Conservation (phyloP, 2,329 filamentous ascomycete genomes). For the Trichophyton benhamiae region DNA sequence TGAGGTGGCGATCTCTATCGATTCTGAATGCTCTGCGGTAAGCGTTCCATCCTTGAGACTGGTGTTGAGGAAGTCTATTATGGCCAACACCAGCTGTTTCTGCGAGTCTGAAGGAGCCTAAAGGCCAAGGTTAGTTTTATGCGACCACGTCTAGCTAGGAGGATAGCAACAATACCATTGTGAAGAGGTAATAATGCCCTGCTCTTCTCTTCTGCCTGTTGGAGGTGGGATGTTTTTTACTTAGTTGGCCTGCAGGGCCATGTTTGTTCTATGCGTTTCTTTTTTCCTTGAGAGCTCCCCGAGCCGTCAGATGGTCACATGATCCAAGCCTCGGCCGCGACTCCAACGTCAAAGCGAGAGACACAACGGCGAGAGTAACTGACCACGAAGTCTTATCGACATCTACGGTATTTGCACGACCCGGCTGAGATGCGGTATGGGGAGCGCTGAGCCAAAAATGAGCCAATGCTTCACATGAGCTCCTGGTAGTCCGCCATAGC, state of each 20-base stretch:
- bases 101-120: slow-evolving; percentile 42
- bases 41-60: slow-evolving; percentile 83
- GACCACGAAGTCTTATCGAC: neutral
- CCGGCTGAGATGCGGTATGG: slow-evolving; percentile 11
- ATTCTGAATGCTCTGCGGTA: slow-evolving; percentile 76
- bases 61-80: slow-evolving; percentile 84
- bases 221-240: neutral
- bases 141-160: neutral
- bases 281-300: neutral
- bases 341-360: neutral
- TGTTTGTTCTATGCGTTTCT: too few relatives aligned
- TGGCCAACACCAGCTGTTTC: slow-evolving; percentile 89
- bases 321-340: neutral
- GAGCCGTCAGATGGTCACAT: neutral
- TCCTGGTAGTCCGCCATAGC: slow-evolving; percentile 22
- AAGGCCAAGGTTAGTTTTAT: neutral
- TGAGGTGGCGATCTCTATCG: slow-evolving; percentile 83
- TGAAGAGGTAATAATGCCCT: neutral
- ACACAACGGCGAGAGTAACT: neutral
- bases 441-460: slow-evolving; percentile 23
- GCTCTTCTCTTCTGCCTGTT: neutral
- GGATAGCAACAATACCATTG: neutral
- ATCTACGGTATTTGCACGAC: neutral
- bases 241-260: too few relatives aligned
- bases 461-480: slow-evolving; percentile 20